Conservation (phyloP, 805 yeast genomes). For the Candida palmyrensis region DNA sequence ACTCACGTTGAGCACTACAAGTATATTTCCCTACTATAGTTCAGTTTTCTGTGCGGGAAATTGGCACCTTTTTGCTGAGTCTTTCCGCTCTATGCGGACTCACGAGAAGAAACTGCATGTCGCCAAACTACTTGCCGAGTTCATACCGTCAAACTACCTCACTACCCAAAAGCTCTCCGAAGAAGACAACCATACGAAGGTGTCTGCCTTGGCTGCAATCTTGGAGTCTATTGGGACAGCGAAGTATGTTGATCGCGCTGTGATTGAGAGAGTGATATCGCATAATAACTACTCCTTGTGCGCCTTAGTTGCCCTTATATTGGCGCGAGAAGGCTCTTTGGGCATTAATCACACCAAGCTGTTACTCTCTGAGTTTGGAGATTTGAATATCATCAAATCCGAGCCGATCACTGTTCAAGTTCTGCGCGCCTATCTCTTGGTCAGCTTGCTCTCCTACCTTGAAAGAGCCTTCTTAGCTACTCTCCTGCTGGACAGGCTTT, state of each 20-base stretch:
- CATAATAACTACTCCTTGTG: not conserved
- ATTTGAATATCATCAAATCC: slow-evolving; percentile 27
- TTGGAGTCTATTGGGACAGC: too few relatives aligned
- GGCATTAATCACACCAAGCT: not conserved
- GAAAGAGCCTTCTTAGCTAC: slow-evolving; percentile 14
- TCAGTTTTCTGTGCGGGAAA: slow-evolving; percentile 13
- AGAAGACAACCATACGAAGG: too few relatives aligned
- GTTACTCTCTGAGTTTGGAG: slow-evolving; percentile 17
- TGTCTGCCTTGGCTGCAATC: too few relatives aligned
- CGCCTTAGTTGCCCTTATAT: not conserved
- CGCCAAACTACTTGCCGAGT: slow-evolving; percentile 11
- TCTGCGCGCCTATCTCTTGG: slow-evolving; percentile 41
- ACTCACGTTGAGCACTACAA: slow-evolving; percentile 12
- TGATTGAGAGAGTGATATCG: not conserved
- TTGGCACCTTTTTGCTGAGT: slow-evolving; percentile 14
- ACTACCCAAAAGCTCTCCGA: too few relatives aligned
- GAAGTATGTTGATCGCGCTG: not conserved
- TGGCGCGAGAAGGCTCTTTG: not conserved
- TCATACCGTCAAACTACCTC: too few relatives aligned
- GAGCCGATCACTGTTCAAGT: slow-evolving; percentile 43
- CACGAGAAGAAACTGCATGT: slow-evolving; percentile 21
- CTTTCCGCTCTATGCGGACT: slow-evolving; percentile 16
- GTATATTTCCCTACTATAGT: slow-evolving; percentile 16
- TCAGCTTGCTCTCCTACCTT: slow-evolving; percentile 26
- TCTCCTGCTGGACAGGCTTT: slow-evolving; percentile 31